A percentile compares a stretch with the other conserved stretches of the same genome.
These are phyloP conservation scores for Nyctanthes arbortristis DNA, from an alignment of 257 asterid species.

Conservation along the genomic window DNA sequence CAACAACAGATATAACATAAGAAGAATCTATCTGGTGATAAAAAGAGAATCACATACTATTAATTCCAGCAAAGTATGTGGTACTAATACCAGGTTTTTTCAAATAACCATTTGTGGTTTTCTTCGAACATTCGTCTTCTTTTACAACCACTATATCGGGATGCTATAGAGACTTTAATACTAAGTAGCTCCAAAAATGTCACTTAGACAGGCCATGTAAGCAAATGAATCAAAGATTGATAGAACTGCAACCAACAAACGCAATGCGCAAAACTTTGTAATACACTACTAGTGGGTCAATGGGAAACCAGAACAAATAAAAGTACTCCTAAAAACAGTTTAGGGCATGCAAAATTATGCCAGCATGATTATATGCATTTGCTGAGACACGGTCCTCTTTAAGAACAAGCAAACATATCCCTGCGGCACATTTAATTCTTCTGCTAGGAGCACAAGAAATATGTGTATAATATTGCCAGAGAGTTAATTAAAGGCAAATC, in stretches of 20 bases:
- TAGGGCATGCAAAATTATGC: too few relatives aligned
- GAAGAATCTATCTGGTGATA: slow-evolving; percentile 2
- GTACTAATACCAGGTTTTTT: too few relatives aligned
- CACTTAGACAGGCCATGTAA: too few relatives aligned
- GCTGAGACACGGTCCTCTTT: too few relatives aligned
- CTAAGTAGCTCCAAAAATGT: too few relatives aligned
- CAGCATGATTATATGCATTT: too few relatives aligned
- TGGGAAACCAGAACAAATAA: not conserved
- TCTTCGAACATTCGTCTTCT: slow-evolving; percentile 12
- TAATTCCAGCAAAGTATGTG: not conserved
- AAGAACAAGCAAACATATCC: not conserved
- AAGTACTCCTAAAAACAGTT: not conserved
- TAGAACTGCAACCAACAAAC: slow-evolving; percentile 4
- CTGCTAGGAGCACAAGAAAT: not conserved
- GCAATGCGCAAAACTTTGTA: not conserved
- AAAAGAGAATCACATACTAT: slow-evolving; percentile 7
- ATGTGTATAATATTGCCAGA: not conserved
- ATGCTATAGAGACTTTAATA: not conserved
- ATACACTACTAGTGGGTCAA: not conserved
- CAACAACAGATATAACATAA: slow-evolving; percentile 25
- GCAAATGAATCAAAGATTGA: too few relatives aligned
- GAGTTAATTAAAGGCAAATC: not conserved
- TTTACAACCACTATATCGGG: not conserved
- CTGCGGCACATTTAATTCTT: too few relatives aligned
- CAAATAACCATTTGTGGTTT: slow-evolving; percentile 9